Base-by-base conservation (phyloP, 2,329 filamentous ascomycete species). In the Ophiocordyceps camponoti-floridani region DNA sequence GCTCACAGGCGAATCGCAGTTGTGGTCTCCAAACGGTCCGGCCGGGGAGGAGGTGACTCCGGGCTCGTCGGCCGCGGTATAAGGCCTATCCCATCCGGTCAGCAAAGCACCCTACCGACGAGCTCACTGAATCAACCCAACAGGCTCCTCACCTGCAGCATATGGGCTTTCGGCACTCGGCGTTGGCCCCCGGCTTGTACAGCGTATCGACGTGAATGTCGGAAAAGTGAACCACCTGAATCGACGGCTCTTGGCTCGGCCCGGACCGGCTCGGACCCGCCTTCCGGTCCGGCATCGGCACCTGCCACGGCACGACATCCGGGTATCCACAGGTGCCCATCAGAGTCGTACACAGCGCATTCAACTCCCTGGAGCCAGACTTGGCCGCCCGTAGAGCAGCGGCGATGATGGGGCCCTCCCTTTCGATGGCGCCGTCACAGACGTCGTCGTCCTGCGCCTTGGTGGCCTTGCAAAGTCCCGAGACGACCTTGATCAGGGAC, bases 201-300 rank as follows among this genome's bases (percentile, higher is more conserved):
- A 65, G 60, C 6, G 65, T 67, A 49, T 79, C 74, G 44, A 78
- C 59, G 47, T 78, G 75, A 40, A 75, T 72, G 49, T 79, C 75
- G 12, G 70, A 75, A 54, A 72, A 72, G 52, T 79, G 75, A 23
- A 76, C 70, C 4, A 79, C 61, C 50, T 70, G 67, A 49, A 76
- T 53, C 6, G 72, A 68, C 5, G 58, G 51, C 53, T 65, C 28
- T 30, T 7, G 28, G 28, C 28, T 12, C 12, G 28, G 9, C 28
- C 9, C 28, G 4, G 28, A 7, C 28, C 28, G 28, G 28, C 12
- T 8, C 12, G 2, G 30, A 40, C 40, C 23, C 23, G 23, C 23
- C 23, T 23, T 23, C 23, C 23, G 23, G 23, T 3, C 23, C 23
- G 23, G 23, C 23, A 23, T 23, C 23, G 23, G 23, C 23, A 23